Conservation (phyloP, 1,284 basidiomycete species). For the Ustilago trichophora region DNA sequence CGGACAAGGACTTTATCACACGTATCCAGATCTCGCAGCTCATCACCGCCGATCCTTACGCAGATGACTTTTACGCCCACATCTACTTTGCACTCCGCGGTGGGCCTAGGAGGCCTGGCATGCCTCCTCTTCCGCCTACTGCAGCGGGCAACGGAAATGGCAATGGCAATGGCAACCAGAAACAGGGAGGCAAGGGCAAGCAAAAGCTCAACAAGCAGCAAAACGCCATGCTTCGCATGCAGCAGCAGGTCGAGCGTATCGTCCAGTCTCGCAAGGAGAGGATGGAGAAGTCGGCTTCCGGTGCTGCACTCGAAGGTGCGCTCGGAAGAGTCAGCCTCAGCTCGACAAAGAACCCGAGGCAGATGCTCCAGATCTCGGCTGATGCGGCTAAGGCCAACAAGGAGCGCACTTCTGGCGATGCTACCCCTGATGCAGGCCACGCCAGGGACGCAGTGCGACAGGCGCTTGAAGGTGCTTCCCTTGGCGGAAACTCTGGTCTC, state of each 20-base stretch:
- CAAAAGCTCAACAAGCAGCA: constrained; percentile 70
- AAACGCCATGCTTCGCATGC: constrained; percentile 96
- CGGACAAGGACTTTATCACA: constrained; percentile 99
- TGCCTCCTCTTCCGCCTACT: constrained; percentile 24
- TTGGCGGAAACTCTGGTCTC: constrained; percentile 66
- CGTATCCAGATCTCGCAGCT: constrained; percentile 98
- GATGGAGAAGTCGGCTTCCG: constrained; percentile 57
- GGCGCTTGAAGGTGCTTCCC: constrained; percentile 58
- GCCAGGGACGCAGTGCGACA: constrained; percentile 57
- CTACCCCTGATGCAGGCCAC: constrained; percentile 32
- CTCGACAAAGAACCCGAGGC: constrained; percentile 91
- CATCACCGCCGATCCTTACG: constrained; percentile 85
- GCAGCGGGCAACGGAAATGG: constrained; percentile 6
- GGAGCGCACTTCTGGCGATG: constrained; percentile 14
- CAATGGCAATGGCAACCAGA: constrained; percentile 17
- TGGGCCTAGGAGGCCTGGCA: constrained; percentile 64
- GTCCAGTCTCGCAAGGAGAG: constrained; percentile 87
- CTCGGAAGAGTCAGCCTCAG: constrained; percentile 90
- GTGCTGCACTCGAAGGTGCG: constrained; percentile 81
- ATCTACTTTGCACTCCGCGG: constrained; percentile 87
- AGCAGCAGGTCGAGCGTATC: constrained; percentile 94
- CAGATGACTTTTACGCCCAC: constrained; percentile 98
- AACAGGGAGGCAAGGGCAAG: constrained; percentile 48
- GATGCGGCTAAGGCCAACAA: constrained; percentile 35
- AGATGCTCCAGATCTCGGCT: constrained; percentile 85